A percentile compares a stretch with the other conserved stretches of the same genome.
Evolutionary conservation across 2,329 filamentous ascomycete genomes (phyloP).

Genomic region (Colletotrichum sp.): DNA sequence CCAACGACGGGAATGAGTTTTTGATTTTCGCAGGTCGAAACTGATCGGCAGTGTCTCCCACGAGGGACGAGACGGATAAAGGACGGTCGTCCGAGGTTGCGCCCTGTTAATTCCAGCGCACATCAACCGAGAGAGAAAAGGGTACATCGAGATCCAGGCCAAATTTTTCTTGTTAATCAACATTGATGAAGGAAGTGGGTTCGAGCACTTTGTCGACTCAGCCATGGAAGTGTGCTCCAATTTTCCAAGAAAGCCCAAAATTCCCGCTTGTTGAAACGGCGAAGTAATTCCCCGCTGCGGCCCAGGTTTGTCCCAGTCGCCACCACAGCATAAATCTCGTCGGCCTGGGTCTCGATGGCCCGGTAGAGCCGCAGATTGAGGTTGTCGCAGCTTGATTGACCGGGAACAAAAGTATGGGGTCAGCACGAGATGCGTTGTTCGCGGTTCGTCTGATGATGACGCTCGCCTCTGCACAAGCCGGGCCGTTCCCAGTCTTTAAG

Average conservation of each 20-base stretch:
- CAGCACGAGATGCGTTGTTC: neutral
- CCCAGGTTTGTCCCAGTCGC: neutral
- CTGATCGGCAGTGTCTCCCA: neutral
- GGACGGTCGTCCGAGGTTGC: neutral
- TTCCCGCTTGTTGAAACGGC: constrained; percentile 9
- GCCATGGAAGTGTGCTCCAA: neutral
- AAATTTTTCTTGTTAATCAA: neutral
- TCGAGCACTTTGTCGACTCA: neutral
- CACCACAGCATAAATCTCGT: neutral
- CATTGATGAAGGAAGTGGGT: neutral
- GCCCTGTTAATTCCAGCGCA: neutral
- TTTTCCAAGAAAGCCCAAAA: neutral
- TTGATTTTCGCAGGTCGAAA: neutral
- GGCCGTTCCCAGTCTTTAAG: constrained; percentile 11
- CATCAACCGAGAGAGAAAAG: neutral
- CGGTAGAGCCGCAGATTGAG: constrained; percentile 16
- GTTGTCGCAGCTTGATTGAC: constrained; percentile 16
- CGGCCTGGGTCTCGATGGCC: neutral
- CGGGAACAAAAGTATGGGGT: neutral
- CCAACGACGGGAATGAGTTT: neutral
- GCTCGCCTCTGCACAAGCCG: neutral
- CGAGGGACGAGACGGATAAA: neutral
- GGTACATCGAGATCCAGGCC: neutral
- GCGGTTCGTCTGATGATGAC: constrained; percentile 18
- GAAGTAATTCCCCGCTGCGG: neutral